These are phyloP conservation scores for Botrytis squamosa DNA, from an alignment of 2,329 filamentous ascomycete genomes.

Conservation along the genomic window DNA sequence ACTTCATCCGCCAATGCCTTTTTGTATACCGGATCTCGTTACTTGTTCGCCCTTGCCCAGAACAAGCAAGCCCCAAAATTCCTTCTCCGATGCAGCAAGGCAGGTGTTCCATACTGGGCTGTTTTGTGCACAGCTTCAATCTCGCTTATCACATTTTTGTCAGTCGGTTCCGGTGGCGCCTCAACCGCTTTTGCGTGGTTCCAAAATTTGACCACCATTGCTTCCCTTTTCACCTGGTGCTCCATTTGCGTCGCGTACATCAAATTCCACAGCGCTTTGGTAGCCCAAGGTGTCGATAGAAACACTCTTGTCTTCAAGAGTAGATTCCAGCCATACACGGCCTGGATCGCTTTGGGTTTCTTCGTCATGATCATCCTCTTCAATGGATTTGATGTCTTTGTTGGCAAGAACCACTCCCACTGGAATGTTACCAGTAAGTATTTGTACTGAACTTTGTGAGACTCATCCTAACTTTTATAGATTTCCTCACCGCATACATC, in stretches of 20 bases:
- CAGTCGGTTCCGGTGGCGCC: slow-evolving; percentile 54
- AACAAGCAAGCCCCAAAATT: slow-evolving; percentile 65
- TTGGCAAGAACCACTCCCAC: slow-evolving; percentile 51
- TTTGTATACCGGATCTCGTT: slow-evolving; percentile 37
- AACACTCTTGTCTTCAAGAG: slow-evolving; percentile 69
- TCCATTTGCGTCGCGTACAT: slow-evolving; percentile 71
- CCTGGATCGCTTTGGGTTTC: slow-evolving; percentile 61
- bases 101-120: slow-evolving; percentile 69
- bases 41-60: slow-evolving; percentile 49
- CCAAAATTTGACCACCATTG: slow-evolving; percentile 63
- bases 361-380: slow-evolving; percentile 72
- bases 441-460: neutral
- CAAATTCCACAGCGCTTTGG: slow-evolving; percentile 67
- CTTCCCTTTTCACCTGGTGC: slow-evolving; percentile 71
- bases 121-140: slow-evolving; percentile 65
- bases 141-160: slow-evolving; percentile 70
- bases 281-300: slow-evolving; percentile 66
- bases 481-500: slow-evolving; percentile 72
- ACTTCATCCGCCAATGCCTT: slow-evolving; percentile 40
- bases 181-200: slow-evolving; percentile 44
- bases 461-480: slow-evolving; percentile 59
- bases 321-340: slow-evolving; percentile 67
- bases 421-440: slow-evolving; percentile 61
- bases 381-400: slow-evolving; percentile 73
- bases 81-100: slow-evolving; percentile 58